These are phyloP conservation scores for Sugiyamaella japonica DNA, from an alignment of 1,139 yeast genomes.

Conservation along the genomic window DNA sequence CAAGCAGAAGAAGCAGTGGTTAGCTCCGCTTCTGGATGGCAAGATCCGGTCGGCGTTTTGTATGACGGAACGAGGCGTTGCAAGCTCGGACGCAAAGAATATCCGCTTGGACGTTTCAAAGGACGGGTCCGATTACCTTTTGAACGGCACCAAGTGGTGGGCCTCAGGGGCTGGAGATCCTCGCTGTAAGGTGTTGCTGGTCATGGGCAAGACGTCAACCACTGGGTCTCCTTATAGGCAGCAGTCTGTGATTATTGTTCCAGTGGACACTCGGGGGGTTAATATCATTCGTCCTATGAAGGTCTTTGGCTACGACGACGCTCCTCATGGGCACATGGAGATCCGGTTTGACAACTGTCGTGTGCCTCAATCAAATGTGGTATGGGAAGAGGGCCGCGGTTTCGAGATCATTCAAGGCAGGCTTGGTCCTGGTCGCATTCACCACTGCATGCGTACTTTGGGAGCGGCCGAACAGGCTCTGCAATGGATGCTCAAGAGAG, in stretches of 20 bases:
- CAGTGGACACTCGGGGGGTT: constrained; percentile 58
- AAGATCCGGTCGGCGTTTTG: constrained; percentile 64
- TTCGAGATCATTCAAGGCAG: constrained; percentile 70
- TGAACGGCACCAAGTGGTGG: constrained; percentile 74
- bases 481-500: constrained; percentile 54
- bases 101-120: constrained; percentile 52
- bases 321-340: constrained; percentile 75
- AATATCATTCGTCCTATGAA: constrained; percentile 54
- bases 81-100: constrained; percentile 69
- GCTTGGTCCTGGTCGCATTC: constrained; percentile 72
- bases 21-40: constrained; percentile 59
- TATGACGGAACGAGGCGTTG: constrained; percentile 68
- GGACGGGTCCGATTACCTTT: constrained; percentile 53
- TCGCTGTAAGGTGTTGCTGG: constrained; percentile 56
- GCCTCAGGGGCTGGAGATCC: constrained; percentile 79
- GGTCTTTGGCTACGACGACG: constrained; percentile 68
- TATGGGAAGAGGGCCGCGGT: constrained; percentile 55
- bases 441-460: constrained; percentile 70
- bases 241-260: constrained; percentile 62
- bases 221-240: constrained; percentile 47
- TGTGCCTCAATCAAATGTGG: constrained; percentile 50
- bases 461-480: constrained; percentile 68
- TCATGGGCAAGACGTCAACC: constrained; percentile 59
- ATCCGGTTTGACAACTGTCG: constrained; percentile 55
- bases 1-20: constrained; percentile 55